Conservation (phyloP, 106 monocot genomes). For the Dendrobium huoshanense region DNA sequence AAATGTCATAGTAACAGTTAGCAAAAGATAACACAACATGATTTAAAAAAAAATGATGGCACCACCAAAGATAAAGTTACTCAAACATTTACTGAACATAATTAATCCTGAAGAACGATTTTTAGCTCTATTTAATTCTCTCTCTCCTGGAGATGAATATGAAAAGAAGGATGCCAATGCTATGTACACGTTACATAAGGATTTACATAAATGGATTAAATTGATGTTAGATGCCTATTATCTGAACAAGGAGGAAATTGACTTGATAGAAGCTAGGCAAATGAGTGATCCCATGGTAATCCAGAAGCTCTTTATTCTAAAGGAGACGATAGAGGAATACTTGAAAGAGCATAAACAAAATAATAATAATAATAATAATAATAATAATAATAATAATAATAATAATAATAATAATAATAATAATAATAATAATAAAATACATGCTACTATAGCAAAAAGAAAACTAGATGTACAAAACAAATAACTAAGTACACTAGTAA, state of each 20-base stretch:
- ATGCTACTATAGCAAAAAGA: no score
- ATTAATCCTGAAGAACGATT: conserved; percentile 85
- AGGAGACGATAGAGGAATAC: conserved; percentile 86
- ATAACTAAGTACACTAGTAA: no score
- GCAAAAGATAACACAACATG: no score
- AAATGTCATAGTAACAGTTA: no score
- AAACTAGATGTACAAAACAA: no score
- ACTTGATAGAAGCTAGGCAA: conserved; percentile 66
- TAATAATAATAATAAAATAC: no score
- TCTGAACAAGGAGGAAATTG: conserved; percentile 78
- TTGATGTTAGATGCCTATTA: conserved; percentile 82
- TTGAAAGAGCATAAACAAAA: conserved; percentile 29
- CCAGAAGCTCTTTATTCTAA: conserved; percentile 75
- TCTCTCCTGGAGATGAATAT: conserved; percentile 75
- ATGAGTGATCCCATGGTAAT: conserved; percentile 81
- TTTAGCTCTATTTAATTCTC: conserved; percentile 73
- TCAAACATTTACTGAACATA: conserved; percentile 84
- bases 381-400: no score
- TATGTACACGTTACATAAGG: conserved; percentile 81
- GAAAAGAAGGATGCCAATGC: conserved; percentile 49
- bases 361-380: no score
- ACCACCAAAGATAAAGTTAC: conserved; percentile 79
- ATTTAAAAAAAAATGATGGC: conserved; percentile 6
- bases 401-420: no score
- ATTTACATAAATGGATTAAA: conserved; percentile 92